Conservation (phyloP, 140 eudicot genomes). For the Artemisia princeps region DNA sequence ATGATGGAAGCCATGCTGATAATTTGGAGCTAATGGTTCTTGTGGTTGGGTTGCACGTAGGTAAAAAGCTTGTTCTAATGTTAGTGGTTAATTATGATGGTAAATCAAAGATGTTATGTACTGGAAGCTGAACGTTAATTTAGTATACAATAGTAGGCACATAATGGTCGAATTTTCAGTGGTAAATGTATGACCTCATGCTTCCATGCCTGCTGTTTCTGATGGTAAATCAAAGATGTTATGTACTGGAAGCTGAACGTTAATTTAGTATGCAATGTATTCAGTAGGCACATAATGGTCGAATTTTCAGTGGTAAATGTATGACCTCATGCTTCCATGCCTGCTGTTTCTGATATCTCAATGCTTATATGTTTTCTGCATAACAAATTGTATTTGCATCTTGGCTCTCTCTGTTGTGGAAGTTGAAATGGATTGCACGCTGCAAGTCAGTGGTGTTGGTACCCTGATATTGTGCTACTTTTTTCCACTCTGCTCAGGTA, state of each 20-base stretch:
- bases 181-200: slow-evolving; percentile 10
- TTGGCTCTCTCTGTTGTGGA: not conserved
- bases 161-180: not conserved
- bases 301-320: slow-evolving; percentile 5
- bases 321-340: slow-evolving; percentile 14
- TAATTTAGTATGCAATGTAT: slow-evolving; percentile 2
- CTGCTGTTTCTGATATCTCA: not conserved
- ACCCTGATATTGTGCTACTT: no score
- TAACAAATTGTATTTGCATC: not conserved
- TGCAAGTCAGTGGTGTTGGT: not conserved
- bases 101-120: slow-evolving; percentile 1
- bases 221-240: no score
- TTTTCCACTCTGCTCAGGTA: no score
- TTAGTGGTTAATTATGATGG: not conserved
- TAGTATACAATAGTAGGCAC: slow-evolving; percentile 9
- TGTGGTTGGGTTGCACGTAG: not conserved
- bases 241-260: no score
- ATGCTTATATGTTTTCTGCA: not conserved
- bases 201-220: slow-evolving; percentile 15
- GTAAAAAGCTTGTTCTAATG: slow-evolving; percentile 1
- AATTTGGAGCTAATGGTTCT: not conserved
- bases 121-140: not conserved
- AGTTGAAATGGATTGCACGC: slow-evolving; percentile 1
- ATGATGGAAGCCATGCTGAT: slow-evolving; percentile 1
- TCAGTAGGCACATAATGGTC: not conserved